Evolutionary conservation across 495 filamentous ascomycete genomes (phyloP).

Genomic region (Penicillium egyptiacum): DNA sequence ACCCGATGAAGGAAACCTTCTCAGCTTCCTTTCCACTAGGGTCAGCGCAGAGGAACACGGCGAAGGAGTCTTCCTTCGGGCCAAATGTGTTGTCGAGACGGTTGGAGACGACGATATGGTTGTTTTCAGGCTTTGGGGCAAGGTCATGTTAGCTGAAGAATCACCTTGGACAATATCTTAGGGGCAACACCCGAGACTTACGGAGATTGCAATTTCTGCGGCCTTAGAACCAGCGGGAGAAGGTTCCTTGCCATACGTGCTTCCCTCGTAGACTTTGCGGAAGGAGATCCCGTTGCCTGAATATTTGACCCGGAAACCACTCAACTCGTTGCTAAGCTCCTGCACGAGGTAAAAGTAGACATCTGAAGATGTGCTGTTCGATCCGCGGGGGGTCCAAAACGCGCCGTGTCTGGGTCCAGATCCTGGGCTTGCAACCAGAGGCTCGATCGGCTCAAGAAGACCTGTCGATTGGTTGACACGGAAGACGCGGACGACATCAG

Average conservation of each 20-base stretch:
- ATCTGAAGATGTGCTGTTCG: conserved; percentile 17
- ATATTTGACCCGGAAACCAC: conserved; percentile 55
- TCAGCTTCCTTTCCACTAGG: conserved; percentile 20
- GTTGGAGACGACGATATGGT: conserved; percentile 51
- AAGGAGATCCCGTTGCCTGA: conserved; percentile 36
- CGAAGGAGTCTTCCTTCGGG: conserved; percentile 42
- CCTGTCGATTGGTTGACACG: conserved; percentile 36
- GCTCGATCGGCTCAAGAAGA: conserved; percentile 10
- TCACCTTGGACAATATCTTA: not conserved
- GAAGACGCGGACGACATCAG: conserved; percentile 62
- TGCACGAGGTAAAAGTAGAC: conserved; percentile 57
- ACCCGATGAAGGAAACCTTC: conserved; percentile 30
- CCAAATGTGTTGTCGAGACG: conserved; percentile 55
- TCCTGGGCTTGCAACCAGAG: conserved; percentile 37
- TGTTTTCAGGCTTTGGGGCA: conserved; percentile 19
- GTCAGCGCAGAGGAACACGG: conserved; percentile 32
- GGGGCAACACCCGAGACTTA: conserved; percentile 33
- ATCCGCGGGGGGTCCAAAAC: conserved; percentile 45
- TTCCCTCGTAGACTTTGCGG: conserved; percentile 38
- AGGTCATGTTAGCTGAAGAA: not conserved
- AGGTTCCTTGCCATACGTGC: conserved; percentile 44
- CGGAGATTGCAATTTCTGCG: conserved; percentile 61
- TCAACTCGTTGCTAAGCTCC: conserved; percentile 57
- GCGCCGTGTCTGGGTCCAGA: conserved; percentile 62
- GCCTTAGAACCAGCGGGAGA: conserved; percentile 44